A percentile compares a stretch with the other conserved stretches of the same genome.
Evolutionary conservation across 495 filamentous ascomycete genomes (phyloP).

Genomic region (Penicillium desertorum): DNA sequence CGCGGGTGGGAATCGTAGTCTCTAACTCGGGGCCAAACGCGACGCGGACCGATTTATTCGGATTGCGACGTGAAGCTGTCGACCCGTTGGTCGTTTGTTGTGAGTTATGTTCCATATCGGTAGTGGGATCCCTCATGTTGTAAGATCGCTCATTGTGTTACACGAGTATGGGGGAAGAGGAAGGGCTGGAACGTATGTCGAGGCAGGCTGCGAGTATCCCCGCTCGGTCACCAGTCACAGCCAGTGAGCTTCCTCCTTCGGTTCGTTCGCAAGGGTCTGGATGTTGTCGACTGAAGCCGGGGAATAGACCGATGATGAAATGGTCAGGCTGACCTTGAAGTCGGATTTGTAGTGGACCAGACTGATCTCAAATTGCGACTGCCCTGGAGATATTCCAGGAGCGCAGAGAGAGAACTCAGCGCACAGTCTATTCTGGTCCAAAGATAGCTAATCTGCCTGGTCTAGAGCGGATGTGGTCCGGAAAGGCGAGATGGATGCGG

Average conservation of each 20-base stretch:
- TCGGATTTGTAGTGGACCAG: background rate
- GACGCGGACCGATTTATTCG: conserved; percentile 43
- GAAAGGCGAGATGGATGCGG: conserved; percentile 20
- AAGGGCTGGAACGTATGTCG: conserved; percentile 10
- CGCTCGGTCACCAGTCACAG: background rate
- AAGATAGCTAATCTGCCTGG: conserved; percentile 8
- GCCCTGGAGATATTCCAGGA: conserved; percentile 10
- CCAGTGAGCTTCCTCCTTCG: background rate
- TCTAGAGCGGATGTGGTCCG: conserved; percentile 14
- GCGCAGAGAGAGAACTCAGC: conserved; percentile 10
- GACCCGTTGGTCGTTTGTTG: conserved; percentile 33
- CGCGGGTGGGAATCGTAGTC: conserved; percentile 44
- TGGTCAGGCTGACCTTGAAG: background rate
- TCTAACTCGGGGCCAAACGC: conserved; percentile 48
- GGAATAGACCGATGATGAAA: conserved; percentile 10
- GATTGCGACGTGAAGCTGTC: conserved; percentile 37
- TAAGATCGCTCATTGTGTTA: conserved; percentile 40
- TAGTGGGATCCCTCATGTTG: conserved; percentile 45
- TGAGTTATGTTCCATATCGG: conserved; percentile 40
- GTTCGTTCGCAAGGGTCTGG: background rate
- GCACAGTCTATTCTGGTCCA: conserved; percentile 12
- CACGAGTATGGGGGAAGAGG: conserved; percentile 13
- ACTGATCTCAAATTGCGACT: conserved; percentile 6
- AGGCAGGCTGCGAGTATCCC: conserved; percentile 14
- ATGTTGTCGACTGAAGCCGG: conserved; percentile 5